phyloP scores from a whole-genome alignment of 2,329 filamentous ascomycete species.

The Trichophyton verrucosum region DNA sequence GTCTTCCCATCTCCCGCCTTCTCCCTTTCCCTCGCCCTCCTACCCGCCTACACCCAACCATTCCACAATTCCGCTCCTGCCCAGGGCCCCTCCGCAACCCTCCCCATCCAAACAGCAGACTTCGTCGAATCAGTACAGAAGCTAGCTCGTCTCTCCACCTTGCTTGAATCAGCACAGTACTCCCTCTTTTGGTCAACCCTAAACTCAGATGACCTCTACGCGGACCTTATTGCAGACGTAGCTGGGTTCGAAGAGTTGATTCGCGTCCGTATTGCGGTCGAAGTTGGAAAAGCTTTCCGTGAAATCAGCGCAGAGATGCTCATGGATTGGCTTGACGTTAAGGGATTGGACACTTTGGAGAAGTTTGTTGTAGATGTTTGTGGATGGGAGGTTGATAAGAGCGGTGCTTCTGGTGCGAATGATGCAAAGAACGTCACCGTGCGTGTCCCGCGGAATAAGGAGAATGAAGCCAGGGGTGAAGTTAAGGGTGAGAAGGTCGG shows the following conservation, averaged over 20 bases:
- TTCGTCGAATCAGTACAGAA: constrained; percentile 84
- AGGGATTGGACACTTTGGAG: constrained; percentile 50
- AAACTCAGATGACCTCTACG: constrained; percentile 88
- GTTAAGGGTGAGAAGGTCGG: constrained; percentile 90
- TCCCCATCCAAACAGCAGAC: constrained; percentile 31
- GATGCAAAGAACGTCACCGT: constrained; percentile 37
- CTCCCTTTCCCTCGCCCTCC: constrained; percentile 82
- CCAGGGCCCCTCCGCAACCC: constrained; percentile 38
- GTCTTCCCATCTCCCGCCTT: constrained; percentile 96
- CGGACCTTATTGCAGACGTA: constrained; percentile 88
- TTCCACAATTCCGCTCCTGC: constrained; percentile 39
- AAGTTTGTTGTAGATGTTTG: constrained; percentile 78
- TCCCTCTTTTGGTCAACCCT: constrained; percentile 83
- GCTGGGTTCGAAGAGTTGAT: constrained; percentile 90
- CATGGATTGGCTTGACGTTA: constrained; percentile 62
- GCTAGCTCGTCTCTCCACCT: constrained; percentile 68
- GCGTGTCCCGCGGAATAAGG: constrained; percentile 78
- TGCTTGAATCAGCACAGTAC: constrained; percentile 86
- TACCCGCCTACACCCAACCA: constrained; percentile 67
- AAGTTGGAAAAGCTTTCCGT: constrained; percentile 69
- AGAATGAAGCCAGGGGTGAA: constrained; percentile 93
- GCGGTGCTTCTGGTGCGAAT: constrained; percentile 23
- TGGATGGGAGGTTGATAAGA: constrained; percentile 67
- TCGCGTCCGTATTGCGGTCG: constrained; percentile 75
- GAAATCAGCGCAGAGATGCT: constrained; percentile 57